A percentile compares a stretch with the other conserved stretches of the same genome.
Evolutionary conservation across 768 basidiomycete genomes (phyloP).

Genomic region (Lentinula sp.): DNA sequence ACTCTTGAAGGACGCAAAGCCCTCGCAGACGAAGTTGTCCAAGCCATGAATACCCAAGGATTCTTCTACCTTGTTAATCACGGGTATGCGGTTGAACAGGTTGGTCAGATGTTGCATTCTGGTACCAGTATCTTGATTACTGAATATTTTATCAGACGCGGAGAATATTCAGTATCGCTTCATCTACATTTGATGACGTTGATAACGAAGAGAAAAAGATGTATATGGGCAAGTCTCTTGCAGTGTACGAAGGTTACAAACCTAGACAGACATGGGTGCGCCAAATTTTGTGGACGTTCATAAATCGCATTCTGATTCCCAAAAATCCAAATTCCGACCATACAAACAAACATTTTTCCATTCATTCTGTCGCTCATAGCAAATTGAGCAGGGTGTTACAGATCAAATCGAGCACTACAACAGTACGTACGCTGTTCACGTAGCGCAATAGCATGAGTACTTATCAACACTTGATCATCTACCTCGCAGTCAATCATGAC

Average conservation of each 20-base stretch:
- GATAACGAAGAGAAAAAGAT: constrained; percentile 33
- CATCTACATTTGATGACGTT: constrained; percentile 37
- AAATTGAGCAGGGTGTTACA: constrained; percentile 53
- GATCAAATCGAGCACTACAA: constrained; percentile 65
- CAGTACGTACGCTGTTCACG: constrained; percentile 27
- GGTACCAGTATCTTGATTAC: background rate
- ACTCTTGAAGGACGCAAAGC: constrained; percentile 30
- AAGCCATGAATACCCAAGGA: constrained; percentile 39
- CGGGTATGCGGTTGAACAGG: constrained; percentile 34
- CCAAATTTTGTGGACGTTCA: background rate
- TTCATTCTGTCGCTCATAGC: constrained; percentile 26
- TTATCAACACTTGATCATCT: too few relatives aligned
- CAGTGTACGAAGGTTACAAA: constrained; percentile 54
- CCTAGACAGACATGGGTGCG: constrained; percentile 47
- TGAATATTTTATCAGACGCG: constrained; percentile 25
- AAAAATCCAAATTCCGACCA: too few relatives aligned
- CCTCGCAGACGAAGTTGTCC: constrained; percentile 33
- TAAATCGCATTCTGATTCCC: too few relatives aligned
- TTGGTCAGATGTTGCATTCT: constrained; percentile 6
- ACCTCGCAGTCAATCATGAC: constrained; percentile 41
- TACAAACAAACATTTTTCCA: background rate
- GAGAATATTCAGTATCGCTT: constrained; percentile 44
- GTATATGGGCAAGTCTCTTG: constrained; percentile 35
- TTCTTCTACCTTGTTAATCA: constrained; percentile 48
- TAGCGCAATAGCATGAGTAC: too few relatives aligned